Evolutionary conservation across 768 basidiomycete species (phyloP).

Genomic region (Sarcodon aspratus): DNA sequence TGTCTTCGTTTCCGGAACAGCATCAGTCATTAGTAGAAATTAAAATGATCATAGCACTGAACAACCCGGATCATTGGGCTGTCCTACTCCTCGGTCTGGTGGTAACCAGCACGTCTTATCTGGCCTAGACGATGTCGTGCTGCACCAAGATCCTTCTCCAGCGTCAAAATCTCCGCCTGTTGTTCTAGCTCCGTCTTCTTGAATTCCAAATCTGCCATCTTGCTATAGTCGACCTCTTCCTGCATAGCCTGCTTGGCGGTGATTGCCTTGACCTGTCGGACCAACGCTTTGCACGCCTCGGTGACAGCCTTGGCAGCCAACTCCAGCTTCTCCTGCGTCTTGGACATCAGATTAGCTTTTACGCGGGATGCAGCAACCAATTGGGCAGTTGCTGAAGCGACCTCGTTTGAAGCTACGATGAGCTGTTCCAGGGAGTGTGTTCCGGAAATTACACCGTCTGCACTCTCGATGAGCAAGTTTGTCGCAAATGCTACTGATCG

Average conservation of each 20-base stretch:
- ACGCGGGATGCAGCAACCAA: constrained; percentile 97
- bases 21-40: not conserved
- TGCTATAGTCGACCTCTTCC: constrained; percentile 78
- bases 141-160: constrained; percentile 91
- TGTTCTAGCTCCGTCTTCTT: constrained; percentile 99
- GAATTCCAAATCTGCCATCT: constrained; percentile 91
- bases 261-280: constrained; percentile 92
- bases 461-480: constrained; percentile 89
- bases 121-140: constrained; percentile 72
- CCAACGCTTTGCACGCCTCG: constrained; percentile 93
- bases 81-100: constrained; percentile 58
- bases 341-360: constrained; percentile 97
- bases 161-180: constrained; percentile 93
- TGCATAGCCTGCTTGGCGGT: constrained; percentile 72
- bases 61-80: constrained; percentile 26
- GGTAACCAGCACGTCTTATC: constrained; percentile 85
- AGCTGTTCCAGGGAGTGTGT: constrained; percentile 97
- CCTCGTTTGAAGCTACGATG: constrained; percentile 99
- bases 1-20: not conserved
- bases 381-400: constrained; percentile 93
- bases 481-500: constrained; percentile 98
- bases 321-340: constrained; percentile 94
- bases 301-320: constrained; percentile 96
- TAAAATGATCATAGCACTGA: not conserved
- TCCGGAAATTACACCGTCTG: constrained; percentile 94